A percentile compares a stretch with the other conserved stretches of the same genome.
Conservation (phyloP, 2,329 filamentous ascomycete species). For the Nothopassalora personata region DNA sequence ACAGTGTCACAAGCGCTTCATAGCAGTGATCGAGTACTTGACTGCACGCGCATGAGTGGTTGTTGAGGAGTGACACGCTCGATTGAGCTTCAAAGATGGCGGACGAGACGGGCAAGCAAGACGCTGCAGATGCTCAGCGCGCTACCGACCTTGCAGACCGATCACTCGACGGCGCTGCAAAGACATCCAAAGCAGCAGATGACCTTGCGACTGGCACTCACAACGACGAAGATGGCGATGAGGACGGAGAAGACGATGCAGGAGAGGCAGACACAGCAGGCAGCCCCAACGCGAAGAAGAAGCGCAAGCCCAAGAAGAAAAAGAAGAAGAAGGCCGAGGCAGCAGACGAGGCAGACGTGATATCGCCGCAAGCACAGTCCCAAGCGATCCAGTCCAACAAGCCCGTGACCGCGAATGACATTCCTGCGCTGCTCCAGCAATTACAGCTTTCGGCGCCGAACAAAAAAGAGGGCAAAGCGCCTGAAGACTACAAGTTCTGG, state of each 20-base stretch:
- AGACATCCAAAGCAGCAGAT: constrained; percentile 16
- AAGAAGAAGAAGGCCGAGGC: constrained; percentile 4
- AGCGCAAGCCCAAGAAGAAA: constrained; percentile 26
- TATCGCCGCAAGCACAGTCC: neutral
- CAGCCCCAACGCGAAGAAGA: constrained; percentile 19
- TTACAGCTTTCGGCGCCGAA: constrained; percentile 19
- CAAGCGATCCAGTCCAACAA: constrained; percentile 15
- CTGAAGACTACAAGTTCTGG: constrained; percentile 83
- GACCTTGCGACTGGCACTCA: constrained; percentile 10
- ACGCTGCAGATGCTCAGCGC: constrained; percentile 13
- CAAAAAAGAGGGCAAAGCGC: constrained; percentile 32
- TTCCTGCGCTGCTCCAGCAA: constrained; percentile 28
- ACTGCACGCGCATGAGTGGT: neutral
- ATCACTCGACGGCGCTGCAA: constrained; percentile 13
- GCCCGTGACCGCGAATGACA: constrained; percentile 22
- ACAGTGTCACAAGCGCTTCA: neutral
- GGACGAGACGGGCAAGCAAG: constrained; percentile 7
- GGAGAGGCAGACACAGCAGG: constrained; percentile 8
- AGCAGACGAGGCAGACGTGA: constrained; percentile 7
- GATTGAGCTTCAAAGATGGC: constrained; percentile 3
- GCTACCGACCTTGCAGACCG: constrained; percentile 18
- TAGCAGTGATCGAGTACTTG: neutral
- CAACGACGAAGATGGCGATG: constrained; percentile 21
- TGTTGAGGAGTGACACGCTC: neutral
- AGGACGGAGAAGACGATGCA: constrained; percentile 15